Evolutionary conservation across 805 yeast genomes (phyloP).

Genomic region (Metschnikowia dekortorum): DNA sequence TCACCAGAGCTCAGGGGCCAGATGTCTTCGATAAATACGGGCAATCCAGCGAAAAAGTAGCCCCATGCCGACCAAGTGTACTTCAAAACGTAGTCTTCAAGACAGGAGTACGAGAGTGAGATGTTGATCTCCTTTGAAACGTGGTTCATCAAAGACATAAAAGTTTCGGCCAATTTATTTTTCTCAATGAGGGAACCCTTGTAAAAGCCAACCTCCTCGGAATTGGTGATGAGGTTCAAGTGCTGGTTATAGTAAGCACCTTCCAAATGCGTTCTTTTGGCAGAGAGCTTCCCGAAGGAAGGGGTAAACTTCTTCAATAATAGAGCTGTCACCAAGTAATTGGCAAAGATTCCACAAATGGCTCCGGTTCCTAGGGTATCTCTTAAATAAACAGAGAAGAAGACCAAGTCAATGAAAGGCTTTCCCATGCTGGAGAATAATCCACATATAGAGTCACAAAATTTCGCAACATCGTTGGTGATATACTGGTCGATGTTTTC

Average conservation of each 20-base stretch:
- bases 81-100: constrained; percentile 84
- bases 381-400: constrained; percentile 78
- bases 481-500: constrained; percentile 83
- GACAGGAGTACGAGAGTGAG: constrained; percentile 62
- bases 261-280: constrained; percentile 71
- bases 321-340: constrained; percentile 77
- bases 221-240: constrained; percentile 76
- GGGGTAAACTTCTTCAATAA: constrained; percentile 73
- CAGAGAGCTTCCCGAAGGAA: constrained; percentile 73
- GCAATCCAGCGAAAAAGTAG: constrained; percentile 84
- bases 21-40: constrained; percentile 63
- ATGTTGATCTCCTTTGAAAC: constrained; percentile 50
- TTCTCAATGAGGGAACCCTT: constrained; percentile 83
- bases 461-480: constrained; percentile 77
- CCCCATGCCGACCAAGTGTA: constrained; percentile 96
- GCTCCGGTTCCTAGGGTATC: constrained; percentile 88
- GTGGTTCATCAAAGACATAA: constrained; percentile 51
- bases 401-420: constrained; percentile 80
- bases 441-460: constrained; percentile 75
- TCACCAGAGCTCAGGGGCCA: constrained; percentile 26
- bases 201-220: constrained; percentile 92
- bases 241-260: constrained; percentile 88
- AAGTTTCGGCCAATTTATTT: constrained; percentile 55
- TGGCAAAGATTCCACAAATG: constrained; percentile 71
- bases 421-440: constrained; percentile 87